Evolutionary conservation across 169 alveolate genomes (phyloP), one percentile per base, ranked within the genome.

Genomic region (Toxoplasma gondii): DNA sequence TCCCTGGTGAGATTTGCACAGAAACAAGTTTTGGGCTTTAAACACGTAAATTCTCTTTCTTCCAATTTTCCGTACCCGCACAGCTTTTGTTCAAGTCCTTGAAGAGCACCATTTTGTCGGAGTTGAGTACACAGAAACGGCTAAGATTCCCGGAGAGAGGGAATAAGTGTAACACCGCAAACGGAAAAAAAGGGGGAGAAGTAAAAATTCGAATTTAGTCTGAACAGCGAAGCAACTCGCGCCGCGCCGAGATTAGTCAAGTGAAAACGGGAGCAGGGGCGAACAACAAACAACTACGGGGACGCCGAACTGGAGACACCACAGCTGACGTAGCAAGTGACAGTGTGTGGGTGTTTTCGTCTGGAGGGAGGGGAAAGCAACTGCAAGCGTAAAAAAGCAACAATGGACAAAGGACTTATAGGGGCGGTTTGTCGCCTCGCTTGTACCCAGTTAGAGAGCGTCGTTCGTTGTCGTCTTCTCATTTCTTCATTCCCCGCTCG

Each of bases 31-130:
- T 49, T 49, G 12, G 58, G 22, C 41, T 39, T 39, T 39, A 49
- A 49, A 12, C 58, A 49, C 12, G 27, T 49, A 17, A 12, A 49
- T 49, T 49, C 58, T 49, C 58, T 12, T 9, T 49, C 58, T 49
- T 49, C 58, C n/a, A 34, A 12, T 74, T 22, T n/a, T 41, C 38
- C 90, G 38, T 44, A 82, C 90, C 90, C 12, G 67, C 90, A 29
- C 58, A 39, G 67, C 58, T 19, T 82, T 82, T 82, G 90, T 82
- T 82, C 36, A 82, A 36, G 39, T 82, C 90, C 36, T 49, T 82
- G 67, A 82, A 82, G 90, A 82, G 90, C 90, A 82, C 90, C 90
- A 82, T 82, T 82, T 82, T 82, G 54, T 43, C 24, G 70, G 67
- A 43, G 90, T 29, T 34, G 67, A 45, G 67, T 17, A 9, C 49